A percentile compares a stretch with the other conserved stretches of the same genome.
phyloP scores from a whole-genome alignment of 108 stramenopile genomes.

The Nannochloropsis gaditana region DNA sequence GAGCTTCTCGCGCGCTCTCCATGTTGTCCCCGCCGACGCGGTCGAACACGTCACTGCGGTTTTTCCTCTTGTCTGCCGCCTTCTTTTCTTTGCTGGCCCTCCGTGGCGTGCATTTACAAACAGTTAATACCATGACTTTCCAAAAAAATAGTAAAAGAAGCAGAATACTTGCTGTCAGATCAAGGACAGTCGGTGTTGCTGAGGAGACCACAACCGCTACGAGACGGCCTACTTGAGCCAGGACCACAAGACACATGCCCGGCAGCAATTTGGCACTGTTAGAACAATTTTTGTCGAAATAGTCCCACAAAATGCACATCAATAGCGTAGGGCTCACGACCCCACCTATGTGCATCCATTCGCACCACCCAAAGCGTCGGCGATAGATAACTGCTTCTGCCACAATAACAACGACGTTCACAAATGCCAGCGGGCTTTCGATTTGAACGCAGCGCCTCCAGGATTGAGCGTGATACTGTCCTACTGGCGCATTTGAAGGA shows the following conservation, averaged over 20 bases:
- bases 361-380: neutral
- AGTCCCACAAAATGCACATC: neutral
- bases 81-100: neutral
- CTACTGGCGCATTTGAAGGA: neutral
- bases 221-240: constrained; percentile 11
- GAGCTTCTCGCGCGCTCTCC: neutral
- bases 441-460: neutral
- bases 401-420: neutral
- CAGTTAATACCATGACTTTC: neutral
- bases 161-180: neutral
- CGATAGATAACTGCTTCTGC: neutral
- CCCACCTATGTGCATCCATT: neutral
- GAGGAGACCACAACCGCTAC: neutral
- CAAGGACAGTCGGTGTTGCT: neutral
- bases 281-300: neutral
- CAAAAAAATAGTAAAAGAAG: neutral
- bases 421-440: neutral
- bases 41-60: neutral
- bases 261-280: neutral
- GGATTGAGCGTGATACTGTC: no score
- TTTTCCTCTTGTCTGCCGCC: neutral
- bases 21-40: neutral
- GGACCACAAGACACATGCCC: neutral
- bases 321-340: neutral
- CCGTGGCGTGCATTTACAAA: neutral